phyloP scores from a whole-genome alignment of 306 rosid species.

The Astragalus glycyphyllos region DNA sequence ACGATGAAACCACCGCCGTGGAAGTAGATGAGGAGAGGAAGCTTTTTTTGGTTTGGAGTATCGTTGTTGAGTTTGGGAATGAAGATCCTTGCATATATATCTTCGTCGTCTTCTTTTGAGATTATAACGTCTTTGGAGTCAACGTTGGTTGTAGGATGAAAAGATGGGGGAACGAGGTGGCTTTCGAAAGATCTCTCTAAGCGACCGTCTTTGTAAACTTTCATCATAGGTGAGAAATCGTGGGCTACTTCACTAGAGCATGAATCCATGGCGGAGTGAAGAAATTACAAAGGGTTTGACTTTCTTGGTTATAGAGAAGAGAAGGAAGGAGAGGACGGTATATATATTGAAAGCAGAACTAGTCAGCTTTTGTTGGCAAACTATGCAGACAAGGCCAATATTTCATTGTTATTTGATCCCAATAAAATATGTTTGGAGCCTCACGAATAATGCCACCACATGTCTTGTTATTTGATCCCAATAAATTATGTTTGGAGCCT shows the following conservation, averaged over 20 bases:
- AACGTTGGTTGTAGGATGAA: slow-evolving; percentile 54
- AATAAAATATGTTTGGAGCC: too few species aligned
- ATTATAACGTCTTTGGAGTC: slow-evolving; percentile 64
- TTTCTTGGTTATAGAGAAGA: too few species aligned
- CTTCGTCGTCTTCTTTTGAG: slow-evolving; percentile 50
- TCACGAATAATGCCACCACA: slow-evolving; percentile 9
- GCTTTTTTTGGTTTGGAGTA: slow-evolving; percentile 47
- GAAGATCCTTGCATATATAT: slow-evolving; percentile 61
- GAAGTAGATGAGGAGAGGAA: slow-evolving; percentile 66
- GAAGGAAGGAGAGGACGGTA: too few species aligned
- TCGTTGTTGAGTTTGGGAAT: slow-evolving; percentile 45
- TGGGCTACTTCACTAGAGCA: slow-evolving; percentile 35
- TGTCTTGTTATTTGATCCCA: background rate
- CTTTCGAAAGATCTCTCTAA: slow-evolving; percentile 45
- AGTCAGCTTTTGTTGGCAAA: too few species aligned
- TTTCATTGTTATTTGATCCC: too few species aligned
- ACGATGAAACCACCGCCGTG: slow-evolving; percentile 84
- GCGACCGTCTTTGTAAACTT: slow-evolving; percentile 62
- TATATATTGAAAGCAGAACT: too few species aligned
- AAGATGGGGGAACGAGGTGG: slow-evolving; percentile 47
- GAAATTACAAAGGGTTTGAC: too few species aligned
- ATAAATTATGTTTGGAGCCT: slow-evolving; percentile 2
- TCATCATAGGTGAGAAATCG: slow-evolving; percentile 55
- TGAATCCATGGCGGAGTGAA: background rate
- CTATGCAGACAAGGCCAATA: background rate